Base-by-base conservation (phyloP, 169 alveolate genomes). In the Toxoplasma gondii region DNA sequence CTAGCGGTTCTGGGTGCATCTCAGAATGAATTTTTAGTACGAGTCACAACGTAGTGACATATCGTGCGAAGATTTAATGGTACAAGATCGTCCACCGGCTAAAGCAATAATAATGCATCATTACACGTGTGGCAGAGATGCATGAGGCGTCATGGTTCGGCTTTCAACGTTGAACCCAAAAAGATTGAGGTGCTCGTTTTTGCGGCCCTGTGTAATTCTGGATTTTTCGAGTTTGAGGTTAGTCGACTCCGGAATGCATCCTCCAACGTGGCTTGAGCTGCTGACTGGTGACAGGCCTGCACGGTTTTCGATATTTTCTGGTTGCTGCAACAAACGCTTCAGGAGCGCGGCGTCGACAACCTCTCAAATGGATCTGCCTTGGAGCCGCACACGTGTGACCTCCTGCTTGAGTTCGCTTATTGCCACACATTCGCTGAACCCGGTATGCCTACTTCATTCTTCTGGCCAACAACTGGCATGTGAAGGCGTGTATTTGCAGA, bases 21-120 rank as follows among this genome's bases (percentile, higher is more conserved):
- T 7, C 36, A 64, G 78, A 17, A 4, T 64, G 78, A 64, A 17
- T n/a, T 88, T 81, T 81, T 41, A 91, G 94, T 91, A 78, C 41
- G 94, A 91, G 91, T 91, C 94, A 34, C 94, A 91, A 44, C 81
- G 58, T 41, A 91, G 82, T 43, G 94, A 91, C 84, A 81, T 88
- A 39, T 49, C 81, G 38, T 88, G 82, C 67, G 94, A 80, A 1
- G 94, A 91, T 44, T 58, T 91, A 38, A 54, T 91, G 53, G 94
- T 91, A 44, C 29, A 90, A 53, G 0, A 4, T 24, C 27, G 78
- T 29, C 29, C 29, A 64, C 29, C 78, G 16, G 78, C 24, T 24
- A 0, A 24, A 19, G 27, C 78, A 31, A 64, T 29, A 64, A 29
- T 4, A 64, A 0, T 5, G 12, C 78, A 31, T 31, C 34, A 29